Base-by-base conservation (phyloP, 305 asterid genomes). In the Rubia balearica region DNA sequence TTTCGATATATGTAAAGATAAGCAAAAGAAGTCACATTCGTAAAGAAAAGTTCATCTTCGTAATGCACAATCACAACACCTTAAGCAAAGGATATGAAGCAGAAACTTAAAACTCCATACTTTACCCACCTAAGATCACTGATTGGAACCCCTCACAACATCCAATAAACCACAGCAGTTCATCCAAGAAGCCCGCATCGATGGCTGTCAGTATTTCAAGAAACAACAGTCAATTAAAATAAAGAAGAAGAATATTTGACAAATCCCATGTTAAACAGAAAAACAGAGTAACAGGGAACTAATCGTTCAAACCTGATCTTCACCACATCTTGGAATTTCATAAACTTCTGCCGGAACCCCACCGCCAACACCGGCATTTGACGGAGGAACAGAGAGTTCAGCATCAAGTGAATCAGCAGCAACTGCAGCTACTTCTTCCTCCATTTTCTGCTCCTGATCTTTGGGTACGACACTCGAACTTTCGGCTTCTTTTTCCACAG, bases 151-250 rank as follows among this genome's bases (percentile, higher is more conserved):
- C 40, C 33, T 64, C 21, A 63, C 12, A 63, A 12, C 62, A 22
- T 64, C 70, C 48, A 64, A 49, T 24, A 72, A 64, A 19, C 75
- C 75, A 38, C 75, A 72, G 56, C 75, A 72, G 56, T 53, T 72
- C 41, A 1, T 49, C 71, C 75, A 72, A 38, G 70, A 72, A 63
- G 33, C n/a, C 65, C n/a, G 22, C 10, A 41, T 57, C 7, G 38
- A 6, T 19, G 65, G 56, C 75, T 49, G 70, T 38, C 46, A 48
- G 55, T 43, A 64, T 51, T 49, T 36, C 36, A 36, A 17, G 9
- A 48, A 42, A 61, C 27, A 61, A 43, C 46, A 42, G 51, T 27
- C 59, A 60, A 60, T 68, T n/a, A 27, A 27, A 27, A 8, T 10
- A 36, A 9, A 49, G 43, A 7, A 48, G 41, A 16, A 48, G 60